These are phyloP conservation scores for Blastobotrys arbuscula DNA, from an alignment of 1,139 yeast species.

Conservation along the genomic window DNA sequence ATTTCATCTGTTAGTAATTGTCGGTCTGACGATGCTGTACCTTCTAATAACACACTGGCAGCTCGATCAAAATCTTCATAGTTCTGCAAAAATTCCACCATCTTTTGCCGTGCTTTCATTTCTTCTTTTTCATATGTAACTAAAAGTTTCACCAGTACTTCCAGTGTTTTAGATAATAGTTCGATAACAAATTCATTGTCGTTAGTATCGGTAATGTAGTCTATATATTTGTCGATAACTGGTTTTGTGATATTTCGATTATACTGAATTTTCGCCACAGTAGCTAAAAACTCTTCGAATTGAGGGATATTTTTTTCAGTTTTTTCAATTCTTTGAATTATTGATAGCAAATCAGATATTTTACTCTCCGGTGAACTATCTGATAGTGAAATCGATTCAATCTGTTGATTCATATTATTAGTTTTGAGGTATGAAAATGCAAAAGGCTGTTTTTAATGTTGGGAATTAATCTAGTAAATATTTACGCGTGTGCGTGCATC, in stretches of 20 bases:
- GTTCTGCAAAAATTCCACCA: slow-evolving; percentile 29
- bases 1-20: slow-evolving; percentile 26
- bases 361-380: slow-evolving; percentile 7
- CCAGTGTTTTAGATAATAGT: slow-evolving; percentile 9
- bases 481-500: no score
- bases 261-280: slow-evolving; percentile 14
- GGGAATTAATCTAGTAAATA: no score
- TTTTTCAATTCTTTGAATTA: slow-evolving; percentile 4
- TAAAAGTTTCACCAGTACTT: slow-evolving; percentile 21
- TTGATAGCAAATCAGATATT: slow-evolving; percentile 1
- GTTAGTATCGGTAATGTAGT: slow-evolving; percentile 10
- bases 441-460: no score
- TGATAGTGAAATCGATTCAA: slow-evolving; percentile 10
- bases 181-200: slow-evolving; percentile 3
- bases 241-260: slow-evolving; percentile 15
- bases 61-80: slow-evolving; percentile 26
- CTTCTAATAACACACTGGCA: slow-evolving; percentile 28
- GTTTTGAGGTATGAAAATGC: no score
- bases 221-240: slow-evolving; percentile 14
- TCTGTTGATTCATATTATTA: slow-evolving; percentile 3
- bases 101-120: slow-evolving; percentile 23
- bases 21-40: slow-evolving; percentile 24
- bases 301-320: background rate
- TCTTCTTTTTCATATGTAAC: slow-evolving; percentile 30
- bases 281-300: slow-evolving; percentile 10